These are phyloP conservation scores for Penicillium subrubescens DNA, from an alignment of 495 filamentous ascomycete genomes.

Conservation along the genomic window DNA sequence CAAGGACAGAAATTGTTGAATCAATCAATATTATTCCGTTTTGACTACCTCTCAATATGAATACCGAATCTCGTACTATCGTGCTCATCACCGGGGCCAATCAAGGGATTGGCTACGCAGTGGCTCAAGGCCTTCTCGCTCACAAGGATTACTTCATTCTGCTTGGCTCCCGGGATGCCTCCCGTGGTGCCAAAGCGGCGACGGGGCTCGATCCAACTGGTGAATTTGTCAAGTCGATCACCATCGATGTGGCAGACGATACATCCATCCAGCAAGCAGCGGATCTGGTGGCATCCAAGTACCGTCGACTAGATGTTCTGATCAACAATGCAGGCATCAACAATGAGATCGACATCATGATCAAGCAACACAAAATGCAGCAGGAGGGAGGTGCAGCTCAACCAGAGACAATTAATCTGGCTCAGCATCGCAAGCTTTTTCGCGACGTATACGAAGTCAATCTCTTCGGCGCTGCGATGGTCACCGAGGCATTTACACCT, in stretches of 20 bases:
- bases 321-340: slow-evolving; percentile 46
- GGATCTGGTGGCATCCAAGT: slow-evolving; percentile 28
- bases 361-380: slow-evolving; percentile 3
- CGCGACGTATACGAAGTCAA: slow-evolving; percentile 45
- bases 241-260: slow-evolving; percentile 44
- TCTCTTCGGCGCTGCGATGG: slow-evolving; percentile 36
- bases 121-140: slow-evolving; percentile 34
- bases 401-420: slow-evolving; percentile 12
- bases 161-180: slow-evolving; percentile 36
- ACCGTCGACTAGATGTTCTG: slow-evolving; percentile 38
- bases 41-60: background rate
- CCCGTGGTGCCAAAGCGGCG: slow-evolving; percentile 26
- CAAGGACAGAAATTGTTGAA: background rate
- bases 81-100: slow-evolving; percentile 50
- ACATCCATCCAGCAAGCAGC: slow-evolving; percentile 40
- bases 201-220: slow-evolving; percentile 25
- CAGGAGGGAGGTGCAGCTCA: background rate
- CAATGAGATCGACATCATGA: slow-evolving; percentile 29
- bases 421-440: slow-evolving; percentile 28
- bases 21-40: background rate
- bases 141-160: slow-evolving; percentile 40
- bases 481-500: slow-evolving; percentile 48
- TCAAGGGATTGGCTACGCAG: slow-evolving; percentile 48
- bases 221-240: slow-evolving; percentile 25
- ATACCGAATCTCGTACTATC: slow-evolving; percentile 21